These are phyloP conservation scores for Calonectria multiphialidica DNA, from an alignment of 2,329 filamentous ascomycete genomes.

Conservation along the genomic window DNA sequence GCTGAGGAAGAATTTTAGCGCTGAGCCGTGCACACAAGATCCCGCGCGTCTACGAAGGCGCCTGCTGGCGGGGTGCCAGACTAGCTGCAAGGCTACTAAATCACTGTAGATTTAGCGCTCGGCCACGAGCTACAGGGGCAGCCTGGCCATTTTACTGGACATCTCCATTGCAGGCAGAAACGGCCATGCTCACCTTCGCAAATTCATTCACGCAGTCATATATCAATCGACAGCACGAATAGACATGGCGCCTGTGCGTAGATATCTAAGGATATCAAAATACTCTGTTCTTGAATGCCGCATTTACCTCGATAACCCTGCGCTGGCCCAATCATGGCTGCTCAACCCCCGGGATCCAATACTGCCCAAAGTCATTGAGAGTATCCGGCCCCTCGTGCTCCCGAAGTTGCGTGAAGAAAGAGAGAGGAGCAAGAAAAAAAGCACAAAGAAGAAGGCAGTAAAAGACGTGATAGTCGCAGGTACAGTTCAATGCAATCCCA, in stretches of 20 bases:
- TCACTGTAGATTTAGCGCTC: conserved; percentile 31
- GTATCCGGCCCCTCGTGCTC: conserved; percentile 85
- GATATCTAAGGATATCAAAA: conserved; percentile 92
- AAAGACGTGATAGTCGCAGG: conserved; percentile 90
- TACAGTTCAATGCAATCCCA: conserved; percentile 49
- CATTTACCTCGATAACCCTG: conserved; percentile 94
- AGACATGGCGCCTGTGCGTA: conserved; percentile 85
- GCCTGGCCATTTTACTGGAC: conserved; percentile 37
- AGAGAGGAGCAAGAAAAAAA: conserved; percentile 69
- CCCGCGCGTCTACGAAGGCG: conserved; percentile 3
- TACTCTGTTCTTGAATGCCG: conserved; percentile 96
- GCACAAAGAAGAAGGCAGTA: conserved; percentile 81
- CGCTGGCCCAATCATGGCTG: conserved; percentile 85
- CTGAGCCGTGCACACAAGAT: conserved; percentile 10
- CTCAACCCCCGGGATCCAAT: conserved; percentile 81
- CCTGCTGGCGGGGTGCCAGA: conserved; percentile 17
- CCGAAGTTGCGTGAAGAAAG: conserved; percentile 92
- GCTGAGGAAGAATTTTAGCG: conserved; percentile 41
- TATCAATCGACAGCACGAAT: not conserved
- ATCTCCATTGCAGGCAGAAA: not conserved
- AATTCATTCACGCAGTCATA: conserved; percentile 8
- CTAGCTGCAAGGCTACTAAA: conserved; percentile 43
- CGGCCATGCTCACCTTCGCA: conserved; percentile 14
- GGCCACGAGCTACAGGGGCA: conserved; percentile 31
- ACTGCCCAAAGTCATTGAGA: conserved; percentile 85